These are phyloP conservation scores for Cladorrhinum sp. DNA, from an alignment of 2,329 filamentous ascomycete species.

Conservation along the genomic window DNA sequence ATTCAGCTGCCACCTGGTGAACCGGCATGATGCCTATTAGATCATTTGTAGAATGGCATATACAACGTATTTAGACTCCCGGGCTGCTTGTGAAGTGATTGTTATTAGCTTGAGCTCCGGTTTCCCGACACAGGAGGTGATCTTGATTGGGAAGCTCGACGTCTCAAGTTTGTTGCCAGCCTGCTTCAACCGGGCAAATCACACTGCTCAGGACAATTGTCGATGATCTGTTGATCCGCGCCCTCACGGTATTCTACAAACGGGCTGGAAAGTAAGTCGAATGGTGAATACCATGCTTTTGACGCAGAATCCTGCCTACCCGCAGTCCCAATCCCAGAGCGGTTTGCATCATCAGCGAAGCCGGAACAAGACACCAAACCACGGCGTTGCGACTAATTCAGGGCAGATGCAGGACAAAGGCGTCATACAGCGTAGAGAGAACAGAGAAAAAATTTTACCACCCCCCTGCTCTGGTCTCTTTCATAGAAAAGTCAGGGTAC, in stretches of 20 bases:
- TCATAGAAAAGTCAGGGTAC: constrained; percentile 1
- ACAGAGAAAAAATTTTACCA: constrained; percentile 14
- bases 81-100: neutral
- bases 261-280: neutral
- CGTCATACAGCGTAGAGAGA: constrained; percentile 18
- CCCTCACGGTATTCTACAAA: neutral
- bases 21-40: neutral
- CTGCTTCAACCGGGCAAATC: neutral
- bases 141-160: neutral
- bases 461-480: constrained; percentile 19
- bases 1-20: neutral
- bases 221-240: neutral
- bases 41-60: neutral
- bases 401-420: constrained; percentile 23
- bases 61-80: neutral
- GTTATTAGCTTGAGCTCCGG: neutral
- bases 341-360: constrained; percentile 27
- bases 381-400: constrained; percentile 22
- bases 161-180: neutral
- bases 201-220: neutral
- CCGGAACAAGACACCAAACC: constrained; percentile 20
- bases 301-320: constrained; percentile 14
- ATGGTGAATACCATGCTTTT: neutral
- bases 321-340: constrained; percentile 18
- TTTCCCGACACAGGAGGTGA: neutral